Conservation (phyloP, 1,284 basidiomycete species). For the Fomitopsis pinicola region DNA sequence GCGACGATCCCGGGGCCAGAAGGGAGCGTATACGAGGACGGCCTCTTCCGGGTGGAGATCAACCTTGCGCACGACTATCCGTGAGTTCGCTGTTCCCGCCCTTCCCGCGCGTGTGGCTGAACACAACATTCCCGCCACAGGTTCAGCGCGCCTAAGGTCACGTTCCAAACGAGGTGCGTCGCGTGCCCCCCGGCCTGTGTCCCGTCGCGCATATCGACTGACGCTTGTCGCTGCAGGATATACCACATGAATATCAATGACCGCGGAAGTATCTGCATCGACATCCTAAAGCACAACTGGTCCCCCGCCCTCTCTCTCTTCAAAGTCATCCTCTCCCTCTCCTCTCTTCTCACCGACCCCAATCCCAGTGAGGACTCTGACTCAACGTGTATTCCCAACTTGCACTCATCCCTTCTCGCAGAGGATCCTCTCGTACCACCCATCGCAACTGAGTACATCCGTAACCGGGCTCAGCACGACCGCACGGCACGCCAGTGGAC, state of each 20-base stretch:
- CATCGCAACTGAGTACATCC: conserved; percentile 67
- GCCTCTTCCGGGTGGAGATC: conserved; percentile 76
- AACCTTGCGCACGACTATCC: conserved; percentile 77
- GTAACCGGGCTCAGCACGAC: conserved; percentile 62
- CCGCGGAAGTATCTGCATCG: conserved; percentile 68
- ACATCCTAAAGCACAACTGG: conserved; percentile 88
- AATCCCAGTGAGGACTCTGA: conserved; percentile 69
- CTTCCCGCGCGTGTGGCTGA: not conserved
- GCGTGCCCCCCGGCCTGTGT: not conserved
- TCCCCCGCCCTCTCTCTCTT: conserved; percentile 87
- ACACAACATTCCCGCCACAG: conserved; percentile 33
- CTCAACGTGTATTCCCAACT: not conserved
- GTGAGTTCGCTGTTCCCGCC: conserved; percentile 43
- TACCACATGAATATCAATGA: conserved; percentile 93
- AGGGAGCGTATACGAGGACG: conserved; percentile 87
- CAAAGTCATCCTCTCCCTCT: conserved; percentile 87
- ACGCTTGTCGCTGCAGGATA: conserved; percentile 45
- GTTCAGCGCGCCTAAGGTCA: conserved; percentile 79
- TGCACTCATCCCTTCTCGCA: conserved; percentile 20
- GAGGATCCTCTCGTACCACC: conserved; percentile 73
- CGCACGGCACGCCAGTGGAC: conserved; percentile 63
- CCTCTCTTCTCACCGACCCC: conserved; percentile 83
- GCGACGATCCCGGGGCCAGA: conserved; percentile 74
- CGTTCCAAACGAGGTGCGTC: conserved; percentile 69
- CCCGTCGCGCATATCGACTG: not conserved